Evolutionary conservation across 768 basidiomycete genomes (phyloP).

Genomic region (Clathrus columnatus): DNA sequence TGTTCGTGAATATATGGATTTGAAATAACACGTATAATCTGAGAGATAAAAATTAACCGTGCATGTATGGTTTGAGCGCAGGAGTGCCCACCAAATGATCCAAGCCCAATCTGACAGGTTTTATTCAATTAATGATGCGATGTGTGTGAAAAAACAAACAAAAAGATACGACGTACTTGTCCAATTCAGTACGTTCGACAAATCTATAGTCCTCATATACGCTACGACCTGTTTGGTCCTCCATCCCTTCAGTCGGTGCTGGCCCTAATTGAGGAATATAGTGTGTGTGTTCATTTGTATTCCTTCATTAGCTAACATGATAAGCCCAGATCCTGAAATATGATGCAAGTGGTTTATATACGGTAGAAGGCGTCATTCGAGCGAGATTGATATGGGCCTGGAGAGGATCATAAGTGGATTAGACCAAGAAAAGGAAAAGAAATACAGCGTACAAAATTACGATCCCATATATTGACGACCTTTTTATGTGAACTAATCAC

Average conservation of each 20-base stretch:
- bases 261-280: constrained; percentile 95
- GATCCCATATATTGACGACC: constrained; percentile 96
- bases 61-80: constrained; percentile 98
- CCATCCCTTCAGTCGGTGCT: constrained; percentile 96
- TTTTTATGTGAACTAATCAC: constrained; percentile 92
- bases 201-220: constrained; percentile 98
- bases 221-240: constrained; percentile 69
- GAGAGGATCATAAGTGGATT: not conserved
- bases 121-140: not conserved
- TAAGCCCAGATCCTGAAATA: constrained; percentile 76
- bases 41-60: constrained; percentile 95
- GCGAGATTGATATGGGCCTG: constrained; percentile 82
- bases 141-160: not conserved
- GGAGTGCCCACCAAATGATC: constrained; percentile 93
- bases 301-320: constrained; percentile 94
- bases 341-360: constrained; percentile 90
- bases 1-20: constrained; percentile 96
- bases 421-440: constrained; percentile 9
- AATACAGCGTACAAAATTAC: constrained; percentile 52
- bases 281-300: constrained; percentile 89
- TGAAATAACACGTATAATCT: constrained; percentile 89
- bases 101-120: constrained; percentile 61
- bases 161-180: constrained; percentile 48
- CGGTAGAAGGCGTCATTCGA: constrained; percentile 83
- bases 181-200: constrained; percentile 78